Conservation (phyloP, 2,329 filamentous ascomycete species). For the Fusarium napiforme region DNA sequence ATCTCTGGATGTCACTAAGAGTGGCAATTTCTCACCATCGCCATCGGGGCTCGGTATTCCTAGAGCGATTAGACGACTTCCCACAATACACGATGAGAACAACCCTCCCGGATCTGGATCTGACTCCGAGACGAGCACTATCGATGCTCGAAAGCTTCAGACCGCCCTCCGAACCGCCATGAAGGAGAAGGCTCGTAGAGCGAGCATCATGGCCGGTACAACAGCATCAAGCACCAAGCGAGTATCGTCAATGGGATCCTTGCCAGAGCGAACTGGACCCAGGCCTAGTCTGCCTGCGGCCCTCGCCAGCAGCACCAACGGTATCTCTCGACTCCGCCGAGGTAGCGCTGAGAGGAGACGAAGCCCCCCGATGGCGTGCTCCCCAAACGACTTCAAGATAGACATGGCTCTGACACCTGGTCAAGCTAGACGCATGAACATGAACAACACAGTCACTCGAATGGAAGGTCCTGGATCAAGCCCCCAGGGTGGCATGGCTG, state of each 20-base stretch:
- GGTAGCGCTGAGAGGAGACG: slow-evolving; percentile 62
- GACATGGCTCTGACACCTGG: slow-evolving; percentile 61
- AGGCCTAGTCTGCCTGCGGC: slow-evolving; percentile 54
- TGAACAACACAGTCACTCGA: slow-evolving; percentile 53
- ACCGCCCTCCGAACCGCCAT: slow-evolving; percentile 65
- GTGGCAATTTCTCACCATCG: slow-evolving; percentile 62
- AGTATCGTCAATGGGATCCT: slow-evolving; percentile 58
- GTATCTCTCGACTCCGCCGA: slow-evolving; percentile 65
- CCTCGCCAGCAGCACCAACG: slow-evolving; percentile 63
- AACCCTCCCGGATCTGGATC: slow-evolving; percentile 60
- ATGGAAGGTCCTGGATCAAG: slow-evolving; percentile 44
- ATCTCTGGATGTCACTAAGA: slow-evolving; percentile 60
- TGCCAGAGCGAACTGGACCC: slow-evolving; percentile 44
- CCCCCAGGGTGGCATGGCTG: slow-evolving; percentile 35
- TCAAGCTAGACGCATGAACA: slow-evolving; percentile 68
- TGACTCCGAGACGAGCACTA: slow-evolving; percentile 61
- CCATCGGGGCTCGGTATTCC: slow-evolving; percentile 48
- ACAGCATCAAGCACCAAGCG: slow-evolving; percentile 54
- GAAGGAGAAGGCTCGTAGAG: slow-evolving; percentile 56
- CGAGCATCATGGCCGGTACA: slow-evolving; percentile 52
- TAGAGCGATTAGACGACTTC: slow-evolving; percentile 50
- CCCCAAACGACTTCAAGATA: slow-evolving; percentile 55
- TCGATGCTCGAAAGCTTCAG: slow-evolving; percentile 66
- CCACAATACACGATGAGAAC: slow-evolving; percentile 62
- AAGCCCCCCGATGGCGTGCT: slow-evolving; percentile 65